Evolutionary conservation across 371 early-diverging fungal genomes (phyloP), one percentile per base, ranked within the genome.

Genomic region (Mucor velutinosus): DNA sequence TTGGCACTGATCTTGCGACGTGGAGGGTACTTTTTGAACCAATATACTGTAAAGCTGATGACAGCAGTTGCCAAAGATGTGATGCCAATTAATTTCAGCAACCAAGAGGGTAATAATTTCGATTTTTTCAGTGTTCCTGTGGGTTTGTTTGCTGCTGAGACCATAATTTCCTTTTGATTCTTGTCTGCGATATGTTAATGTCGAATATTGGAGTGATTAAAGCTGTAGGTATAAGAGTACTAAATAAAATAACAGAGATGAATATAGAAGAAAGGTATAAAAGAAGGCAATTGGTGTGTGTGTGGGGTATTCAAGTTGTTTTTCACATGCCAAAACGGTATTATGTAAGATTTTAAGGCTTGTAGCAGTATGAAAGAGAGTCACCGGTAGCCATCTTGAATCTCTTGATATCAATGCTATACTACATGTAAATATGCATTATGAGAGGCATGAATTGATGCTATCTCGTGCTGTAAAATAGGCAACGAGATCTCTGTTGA

Each of bases 31-130:
- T 62, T 70, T 63, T 62, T 74, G 35, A 67, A 61, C 65, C 65
- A 74, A 63, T 74, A 74, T 27, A 71, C n/a, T 51, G 64, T 68
- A 45, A 74, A 35, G 43, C 75, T 62, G 6, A 74, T 45, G 5
- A 74, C 39, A 10, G 66, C 69, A 21, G 70, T 56, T 19, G 69
- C 71, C 53, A 74, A 47, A 8, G 75, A 74, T 37, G 71, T 53
- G 17, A 62, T 35, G 11, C 75, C 75, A 25, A 68, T 51, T 30
- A 74, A 45, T 30, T 62, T 67, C 25, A 74, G 21, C 29, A 71
- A 14, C 75, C 75, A 74, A 29, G 66, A 25, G 49, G 75, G 69
- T 57, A 71, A 49, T 27, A 62, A n/a, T 49, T 47, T 69, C 8
- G 45, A 37, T 41, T 47, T 51, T 63, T 56, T 73, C 23, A 32